A percentile compares a stretch with the other conserved stretches of the same genome.
Conservation (phyloP, 1,284 basidiomycete genomes). For the Malassezia obtusa region DNA sequence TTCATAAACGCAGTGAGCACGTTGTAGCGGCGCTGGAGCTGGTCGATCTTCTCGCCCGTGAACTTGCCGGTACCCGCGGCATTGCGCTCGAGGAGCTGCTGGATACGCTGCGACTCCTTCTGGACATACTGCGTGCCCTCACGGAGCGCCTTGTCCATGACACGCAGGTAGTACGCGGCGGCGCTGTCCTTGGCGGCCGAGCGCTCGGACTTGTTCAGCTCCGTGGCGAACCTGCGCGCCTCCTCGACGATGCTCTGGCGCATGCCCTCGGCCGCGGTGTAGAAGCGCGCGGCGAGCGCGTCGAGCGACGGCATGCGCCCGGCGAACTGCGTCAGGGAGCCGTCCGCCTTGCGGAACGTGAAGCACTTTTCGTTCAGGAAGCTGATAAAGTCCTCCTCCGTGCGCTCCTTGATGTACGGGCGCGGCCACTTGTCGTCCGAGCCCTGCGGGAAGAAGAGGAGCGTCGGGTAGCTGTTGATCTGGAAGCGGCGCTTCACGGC, state of each 20-base stretch:
- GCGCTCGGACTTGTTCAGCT: slow-evolving; percentile 25
- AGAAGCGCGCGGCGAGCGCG: slow-evolving; percentile 66
- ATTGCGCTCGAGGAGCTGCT: slow-evolving; percentile 61
- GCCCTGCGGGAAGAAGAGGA: slow-evolving; percentile 76
- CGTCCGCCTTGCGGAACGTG: slow-evolving; percentile 69
- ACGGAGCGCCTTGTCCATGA: slow-evolving; percentile 77
- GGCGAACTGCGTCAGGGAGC: slow-evolving; percentile 68
- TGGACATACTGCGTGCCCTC: slow-evolving; percentile 64
- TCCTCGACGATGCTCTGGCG: slow-evolving; percentile 58
- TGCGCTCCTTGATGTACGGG: slow-evolving; percentile 61
- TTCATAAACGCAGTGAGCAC: slow-evolving; percentile 64
- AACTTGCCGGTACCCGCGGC: slow-evolving; percentile 51
- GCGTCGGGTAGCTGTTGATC: slow-evolving; percentile 67
- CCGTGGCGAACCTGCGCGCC: slow-evolving; percentile 49
- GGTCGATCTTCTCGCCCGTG: slow-evolving; percentile 71
- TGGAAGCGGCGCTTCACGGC: slow-evolving; percentile 65
- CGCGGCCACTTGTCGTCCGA: slow-evolving; percentile 53
- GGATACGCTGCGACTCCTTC: slow-evolving; percentile 70
- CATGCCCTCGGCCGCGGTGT: slow-evolving; percentile 55
- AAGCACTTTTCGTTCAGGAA: slow-evolving; percentile 75
- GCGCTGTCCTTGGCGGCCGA: slow-evolving; percentile 45
- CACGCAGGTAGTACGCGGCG: slow-evolving; percentile 68
- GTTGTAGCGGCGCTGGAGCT: slow-evolving; percentile 84
- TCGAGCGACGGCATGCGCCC: slow-evolving; percentile 73
- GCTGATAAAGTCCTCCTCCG: slow-evolving; percentile 59